Conservation (phyloP, 108 stramenopile species). For the Nitzschia palea region DNA sequence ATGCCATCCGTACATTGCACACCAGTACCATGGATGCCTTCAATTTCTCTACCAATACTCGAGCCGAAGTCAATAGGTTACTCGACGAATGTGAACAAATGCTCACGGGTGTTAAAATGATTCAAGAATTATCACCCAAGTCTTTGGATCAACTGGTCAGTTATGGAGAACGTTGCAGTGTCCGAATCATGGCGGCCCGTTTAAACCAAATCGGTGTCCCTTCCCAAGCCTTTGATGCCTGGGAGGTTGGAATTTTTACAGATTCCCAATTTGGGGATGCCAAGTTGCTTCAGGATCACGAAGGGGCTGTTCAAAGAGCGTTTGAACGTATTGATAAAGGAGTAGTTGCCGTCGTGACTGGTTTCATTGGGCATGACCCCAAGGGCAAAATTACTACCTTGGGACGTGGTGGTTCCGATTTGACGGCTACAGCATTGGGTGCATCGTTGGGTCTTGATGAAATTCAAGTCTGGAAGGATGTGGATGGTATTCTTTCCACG, state of each 20-base stretch:
- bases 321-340: constrained; percentile 78
- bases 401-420: constrained; percentile 93
- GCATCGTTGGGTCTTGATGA: constrained; percentile 84
- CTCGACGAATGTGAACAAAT: constrained; percentile 89
- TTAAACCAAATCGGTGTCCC: constrained; percentile 95
- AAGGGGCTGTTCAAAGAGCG: constrained; percentile 53
- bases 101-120: constrained; percentile 88
- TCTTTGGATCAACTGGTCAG: constrained; percentile 90
- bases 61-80: constrained; percentile 65
- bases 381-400: constrained; percentile 91
- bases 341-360: constrained; percentile 94
- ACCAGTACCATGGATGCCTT: constrained; percentile 72
- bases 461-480: constrained; percentile 99
- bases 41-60: constrained; percentile 52
- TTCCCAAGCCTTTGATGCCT: constrained; percentile 93
- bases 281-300: constrained; percentile 62
- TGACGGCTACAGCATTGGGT: constrained; percentile 94
- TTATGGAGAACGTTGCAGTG: constrained; percentile 92
- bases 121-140: constrained; percentile 90
- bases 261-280: constrained; percentile 92
- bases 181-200: constrained; percentile 90
- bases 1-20: constrained; percentile 90
- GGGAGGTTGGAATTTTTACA: constrained; percentile 92
- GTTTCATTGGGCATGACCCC: constrained; percentile 92
- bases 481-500: constrained; percentile 95